Evolutionary conservation across 2,329 filamentous ascomycete species (phyloP).

Genomic region (Ustilaginoidea virens): DNA sequence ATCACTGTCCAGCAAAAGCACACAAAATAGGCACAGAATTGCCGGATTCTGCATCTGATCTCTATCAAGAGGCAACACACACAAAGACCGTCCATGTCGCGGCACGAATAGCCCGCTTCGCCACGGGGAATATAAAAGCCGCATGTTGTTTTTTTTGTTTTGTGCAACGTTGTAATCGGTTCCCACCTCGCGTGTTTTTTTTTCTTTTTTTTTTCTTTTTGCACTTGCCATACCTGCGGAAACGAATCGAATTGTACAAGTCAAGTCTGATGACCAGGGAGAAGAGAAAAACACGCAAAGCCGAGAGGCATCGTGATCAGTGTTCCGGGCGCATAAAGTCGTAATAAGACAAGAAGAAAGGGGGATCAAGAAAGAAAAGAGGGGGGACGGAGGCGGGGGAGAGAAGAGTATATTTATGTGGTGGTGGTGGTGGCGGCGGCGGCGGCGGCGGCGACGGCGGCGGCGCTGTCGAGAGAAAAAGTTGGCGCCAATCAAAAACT

Average conservation of each 20-base stretch:
- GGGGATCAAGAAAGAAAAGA: conserved; percentile 10
- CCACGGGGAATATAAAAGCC: too few species aligned
- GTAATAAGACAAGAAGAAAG: conserved; percentile 10
- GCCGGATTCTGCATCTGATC: conserved; percentile 1
- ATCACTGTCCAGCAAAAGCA: not conserved
- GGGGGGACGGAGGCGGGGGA: not conserved
- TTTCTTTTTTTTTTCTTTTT: too few species aligned
- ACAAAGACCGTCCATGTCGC: too few species aligned
- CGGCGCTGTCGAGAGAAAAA: not conserved
- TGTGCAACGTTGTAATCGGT: too few species aligned
- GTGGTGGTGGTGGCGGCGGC: not conserved
- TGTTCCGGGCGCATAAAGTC: conserved; percentile 22
- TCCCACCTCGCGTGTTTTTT: too few species aligned
- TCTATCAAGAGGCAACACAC: too few species aligned
- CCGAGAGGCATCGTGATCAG: conserved; percentile 19
- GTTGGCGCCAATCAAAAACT: conserved; percentile 1
- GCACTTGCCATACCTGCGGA: not conserved
- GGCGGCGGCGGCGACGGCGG: not conserved
- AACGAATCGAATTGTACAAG: conserved; percentile 2
- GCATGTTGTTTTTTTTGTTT: too few species aligned
- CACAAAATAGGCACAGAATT: not conserved
- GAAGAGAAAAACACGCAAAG: conserved; percentile 2
- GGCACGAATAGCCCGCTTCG: too few species aligned
- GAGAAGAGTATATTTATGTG: not conserved
- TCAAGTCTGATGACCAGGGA: conserved; percentile 2